Evolutionary conservation across 345 rosid genomes (phyloP).

Genomic region (Eucalyptus cladocalyx): DNA sequence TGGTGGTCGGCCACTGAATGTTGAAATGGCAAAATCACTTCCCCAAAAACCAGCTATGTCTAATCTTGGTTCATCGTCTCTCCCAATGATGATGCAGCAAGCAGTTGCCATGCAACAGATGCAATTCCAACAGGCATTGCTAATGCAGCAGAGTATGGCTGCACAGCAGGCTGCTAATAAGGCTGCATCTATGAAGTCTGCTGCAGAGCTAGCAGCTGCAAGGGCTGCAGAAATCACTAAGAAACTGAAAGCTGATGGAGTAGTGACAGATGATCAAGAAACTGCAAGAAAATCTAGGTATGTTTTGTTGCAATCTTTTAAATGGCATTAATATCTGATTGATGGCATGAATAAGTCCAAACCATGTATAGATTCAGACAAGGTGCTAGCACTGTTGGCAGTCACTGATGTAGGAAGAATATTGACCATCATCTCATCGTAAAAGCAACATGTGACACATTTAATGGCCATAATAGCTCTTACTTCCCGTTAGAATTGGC

Average conservation of each 20-base stretch:
- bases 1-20: constrained; percentile 84
- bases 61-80: constrained; percentile 48
- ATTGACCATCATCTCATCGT: not conserved
- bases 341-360: not conserved
- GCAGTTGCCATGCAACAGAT: constrained; percentile 98
- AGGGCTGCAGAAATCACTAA: constrained; percentile 96
- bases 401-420: not conserved
- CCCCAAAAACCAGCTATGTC: constrained; percentile 57
- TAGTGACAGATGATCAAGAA: constrained; percentile 48
- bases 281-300: constrained; percentile 56
- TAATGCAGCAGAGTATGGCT: constrained; percentile 92
- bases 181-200: constrained; percentile 97
- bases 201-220: constrained; percentile 93
- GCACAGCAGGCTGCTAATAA: constrained; percentile 97
- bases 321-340: not conserved
- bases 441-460: not conserved
- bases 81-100: constrained; percentile 99
- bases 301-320: not conserved
- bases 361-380: not conserved
- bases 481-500: not conserved
- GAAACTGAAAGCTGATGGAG: constrained; percentile 82
- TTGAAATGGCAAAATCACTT: constrained; percentile 93
- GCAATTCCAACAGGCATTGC: constrained; percentile 96
- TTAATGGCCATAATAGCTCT: not conserved
- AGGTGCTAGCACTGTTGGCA: not conserved